Conservation (phyloP, 495 filamentous ascomycete species). For the Neurospora sp. region DNA sequence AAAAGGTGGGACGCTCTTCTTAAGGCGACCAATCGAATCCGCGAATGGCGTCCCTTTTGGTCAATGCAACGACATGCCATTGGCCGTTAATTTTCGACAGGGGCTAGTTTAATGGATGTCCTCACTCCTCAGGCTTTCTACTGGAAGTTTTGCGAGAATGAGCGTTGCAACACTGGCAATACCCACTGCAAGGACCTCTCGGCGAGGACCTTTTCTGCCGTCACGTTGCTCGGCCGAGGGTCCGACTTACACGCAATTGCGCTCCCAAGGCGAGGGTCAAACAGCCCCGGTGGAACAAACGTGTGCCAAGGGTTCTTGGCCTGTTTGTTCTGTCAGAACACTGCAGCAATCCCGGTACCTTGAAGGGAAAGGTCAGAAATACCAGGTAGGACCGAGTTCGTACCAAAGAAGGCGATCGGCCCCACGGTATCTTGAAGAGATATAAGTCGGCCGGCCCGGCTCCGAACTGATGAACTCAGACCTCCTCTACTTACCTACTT, state of each 20-base stretch:
- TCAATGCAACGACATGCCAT: background rate
- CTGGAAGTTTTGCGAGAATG: background rate
- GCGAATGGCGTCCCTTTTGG: background rate
- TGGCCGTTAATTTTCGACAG: background rate
- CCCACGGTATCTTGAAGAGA: background rate
- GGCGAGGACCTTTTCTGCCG: background rate
- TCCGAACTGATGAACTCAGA: background rate
- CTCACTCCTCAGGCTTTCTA: background rate
- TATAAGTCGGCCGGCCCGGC: background rate
- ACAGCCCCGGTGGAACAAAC: background rate
- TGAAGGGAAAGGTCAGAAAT: background rate
- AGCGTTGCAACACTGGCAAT: background rate
- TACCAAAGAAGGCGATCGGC: background rate
- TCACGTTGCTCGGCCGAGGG: background rate
- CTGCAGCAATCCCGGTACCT: background rate
- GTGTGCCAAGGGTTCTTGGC: background rate
- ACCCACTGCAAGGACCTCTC: background rate
- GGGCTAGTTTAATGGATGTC: background rate
- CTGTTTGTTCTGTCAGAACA: background rate
- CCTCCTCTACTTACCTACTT: background rate
- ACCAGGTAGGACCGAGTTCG: background rate
- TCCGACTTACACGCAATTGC: background rate
- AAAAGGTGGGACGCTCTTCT: background rate
- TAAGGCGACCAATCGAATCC: background rate
- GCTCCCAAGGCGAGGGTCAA: background rate